phyloP scores from a whole-genome alignment of 2,329 filamentous ascomycete genomes.

The Diaporthe caulivora region DNA sequence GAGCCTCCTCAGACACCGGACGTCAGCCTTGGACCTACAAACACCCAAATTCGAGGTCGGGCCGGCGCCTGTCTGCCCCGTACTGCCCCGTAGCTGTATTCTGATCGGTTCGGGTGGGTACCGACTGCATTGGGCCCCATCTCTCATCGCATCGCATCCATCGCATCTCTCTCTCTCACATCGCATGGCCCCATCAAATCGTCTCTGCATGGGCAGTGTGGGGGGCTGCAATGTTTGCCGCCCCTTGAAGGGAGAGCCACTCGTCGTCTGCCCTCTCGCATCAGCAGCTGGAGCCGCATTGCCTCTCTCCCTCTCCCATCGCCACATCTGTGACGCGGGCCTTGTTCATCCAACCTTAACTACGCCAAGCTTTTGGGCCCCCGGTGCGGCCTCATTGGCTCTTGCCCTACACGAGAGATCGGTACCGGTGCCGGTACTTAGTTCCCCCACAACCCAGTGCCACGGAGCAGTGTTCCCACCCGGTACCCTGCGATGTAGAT shows the following conservation, averaged over 20 bases:
- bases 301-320: not conserved
- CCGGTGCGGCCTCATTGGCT: not conserved
- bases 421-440: not conserved
- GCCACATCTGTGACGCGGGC: constrained; percentile 17
- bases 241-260: not conserved
- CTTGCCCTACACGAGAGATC: too few species aligned
- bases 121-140: constrained; percentile 14
- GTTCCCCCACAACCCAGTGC: not conserved
- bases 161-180: constrained; percentile 17
- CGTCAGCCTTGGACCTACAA: not conserved
- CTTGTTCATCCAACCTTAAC: constrained; percentile 32
- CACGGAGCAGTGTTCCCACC: not conserved
- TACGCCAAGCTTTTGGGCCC: constrained; percentile 15
- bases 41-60: constrained; percentile 2
- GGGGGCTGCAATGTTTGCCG: constrained; percentile 12
- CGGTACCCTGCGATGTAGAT: too few species aligned
- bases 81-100: not conserved
- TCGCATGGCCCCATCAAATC: not conserved
- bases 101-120: constrained; percentile 17
- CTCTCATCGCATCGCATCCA: constrained; percentile 6
- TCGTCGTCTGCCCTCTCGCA: constrained; percentile 3
- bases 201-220: constrained; percentile 5
- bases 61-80: constrained; percentile 3
- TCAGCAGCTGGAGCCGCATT: constrained; percentile 7
- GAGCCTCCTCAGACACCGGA: constrained; percentile 27